Conservation (phyloP, 1,139 yeast genomes). For the Debaryomyces nepalensis region DNA sequence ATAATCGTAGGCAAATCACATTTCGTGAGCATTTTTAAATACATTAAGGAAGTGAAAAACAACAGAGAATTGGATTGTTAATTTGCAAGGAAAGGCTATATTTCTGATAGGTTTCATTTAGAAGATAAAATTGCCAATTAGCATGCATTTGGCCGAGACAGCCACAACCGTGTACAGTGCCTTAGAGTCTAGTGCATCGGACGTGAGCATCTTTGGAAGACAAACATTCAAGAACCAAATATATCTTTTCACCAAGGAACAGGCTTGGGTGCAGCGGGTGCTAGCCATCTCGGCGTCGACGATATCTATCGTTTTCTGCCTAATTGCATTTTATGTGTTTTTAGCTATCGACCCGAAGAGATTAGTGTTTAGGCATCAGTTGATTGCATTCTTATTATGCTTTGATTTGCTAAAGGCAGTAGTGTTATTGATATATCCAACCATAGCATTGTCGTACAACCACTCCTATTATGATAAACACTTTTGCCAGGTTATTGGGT, state of each 20-base stretch:
- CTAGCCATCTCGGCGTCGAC: constrained; percentile 63
- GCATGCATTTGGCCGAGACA: background rate
- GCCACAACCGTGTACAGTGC: background rate
- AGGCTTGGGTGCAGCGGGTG: constrained; percentile 44
- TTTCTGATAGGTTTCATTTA: too few species aligned
- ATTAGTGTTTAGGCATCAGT: constrained; percentile 69
- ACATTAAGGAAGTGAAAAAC: too few species aligned
- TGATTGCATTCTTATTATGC: constrained; percentile 65
- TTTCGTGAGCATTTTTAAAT: too few species aligned
- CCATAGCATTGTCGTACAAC: constrained; percentile 54
- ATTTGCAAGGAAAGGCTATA: too few species aligned
- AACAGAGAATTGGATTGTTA: too few species aligned
- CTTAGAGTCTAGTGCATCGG: background rate
- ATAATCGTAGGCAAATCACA: too few species aligned
- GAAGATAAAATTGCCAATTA: too few species aligned
- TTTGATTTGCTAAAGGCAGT: constrained; percentile 79
- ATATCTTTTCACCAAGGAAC: constrained; percentile 29
- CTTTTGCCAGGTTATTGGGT: constrained; percentile 78
- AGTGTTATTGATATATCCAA: constrained; percentile 71
- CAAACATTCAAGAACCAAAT: constrained; percentile 23
- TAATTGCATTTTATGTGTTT: constrained; percentile 56
- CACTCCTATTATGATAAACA: constrained; percentile 55
- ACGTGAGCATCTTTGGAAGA: constrained; percentile 1
- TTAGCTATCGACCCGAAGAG: constrained; percentile 64
- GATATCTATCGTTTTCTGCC: constrained; percentile 59